Base-by-base conservation (phyloP, 2,329 filamentous ascomycete genomes). In the Colletotrichum eleusines region DNA sequence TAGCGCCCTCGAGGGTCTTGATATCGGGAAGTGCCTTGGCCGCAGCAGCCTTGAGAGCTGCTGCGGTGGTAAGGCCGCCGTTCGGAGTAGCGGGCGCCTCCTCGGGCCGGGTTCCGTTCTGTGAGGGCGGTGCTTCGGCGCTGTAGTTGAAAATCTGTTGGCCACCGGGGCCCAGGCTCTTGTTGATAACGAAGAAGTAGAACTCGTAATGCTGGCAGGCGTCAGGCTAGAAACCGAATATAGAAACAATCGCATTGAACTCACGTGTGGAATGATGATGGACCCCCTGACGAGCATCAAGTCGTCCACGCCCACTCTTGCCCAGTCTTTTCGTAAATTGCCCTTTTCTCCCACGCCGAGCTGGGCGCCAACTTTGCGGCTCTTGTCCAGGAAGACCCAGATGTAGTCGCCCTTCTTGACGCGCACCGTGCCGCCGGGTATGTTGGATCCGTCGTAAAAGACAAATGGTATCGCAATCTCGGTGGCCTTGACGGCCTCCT, bases 111-210 rank as follows among this genome's bases (percentile, higher is more conserved):
- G 75, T 53, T 59, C 69, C 40, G 44, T 66, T 61, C 33, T 70
- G 61, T 11, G 44, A 54, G 31, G 58, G 73, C 0, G 86, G 82
- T 1, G 85, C 82, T 64, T 89, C 85, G 71, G 83, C 80, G 74
- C 82, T 85, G 80, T 95, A 97, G 76, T 94, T 87, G 80, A 99
- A 98, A 12, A 99, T 84, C 7, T 89, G 84, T 26, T 84, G 85
- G 62, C 92, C 91, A 46, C 90, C 89, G n/a, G 93, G 91, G 2
- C 92, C 93, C 2, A 89, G 81, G 33, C 90, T 92, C 77, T 92
- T 94, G 80, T 98, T 98, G 80, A 97, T 92, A 78, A 98, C 90
- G 82, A 99, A 98, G 82, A 95, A 96, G 80, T 98, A 96, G 79
- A 99, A 94, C 74, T 98, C 95, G 78, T 97, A 98, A 81, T 99